phyloP scores from a whole-genome alignment of 257 asterid genomes.

The Solanum peruvianum region DNA sequence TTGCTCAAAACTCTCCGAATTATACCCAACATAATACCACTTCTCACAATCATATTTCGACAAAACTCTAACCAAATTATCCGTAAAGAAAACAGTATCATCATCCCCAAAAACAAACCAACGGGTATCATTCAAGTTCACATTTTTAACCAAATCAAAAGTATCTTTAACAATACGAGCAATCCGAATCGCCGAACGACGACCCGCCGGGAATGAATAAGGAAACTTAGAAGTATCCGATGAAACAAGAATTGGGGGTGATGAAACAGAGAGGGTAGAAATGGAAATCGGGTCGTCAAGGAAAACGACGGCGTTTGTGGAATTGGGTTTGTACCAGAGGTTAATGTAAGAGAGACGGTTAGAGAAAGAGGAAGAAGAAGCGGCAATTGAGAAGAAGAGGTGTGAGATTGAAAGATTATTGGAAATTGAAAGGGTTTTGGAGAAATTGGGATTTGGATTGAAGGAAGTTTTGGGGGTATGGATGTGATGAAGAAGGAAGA shows the following conservation, averaged over 20 bases:
- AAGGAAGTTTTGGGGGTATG: constrained; percentile 4
- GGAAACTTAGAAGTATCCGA: constrained; percentile 25
- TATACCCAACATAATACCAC: constrained; percentile 56
- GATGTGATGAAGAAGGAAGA: constrained; percentile 33
- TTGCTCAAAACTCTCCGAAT: constrained; percentile 68
- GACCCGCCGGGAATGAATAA: constrained; percentile 23
- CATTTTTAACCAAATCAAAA: constrained; percentile 13
- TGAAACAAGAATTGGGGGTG: constrained; percentile 41
- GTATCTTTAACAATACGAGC: constrained; percentile 59
- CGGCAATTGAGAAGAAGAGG: constrained; percentile 51
- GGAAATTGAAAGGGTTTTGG: not conserved
- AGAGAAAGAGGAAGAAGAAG: constrained; percentile 47
- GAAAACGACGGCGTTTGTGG: constrained; percentile 50
- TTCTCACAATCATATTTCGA: constrained; percentile 40
- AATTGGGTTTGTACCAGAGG: constrained; percentile 58
- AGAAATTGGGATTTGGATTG: constrained; percentile 11
- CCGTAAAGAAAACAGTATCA: constrained; percentile 51
- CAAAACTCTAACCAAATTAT: constrained; percentile 48
- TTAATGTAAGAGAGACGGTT: constrained; percentile 43
- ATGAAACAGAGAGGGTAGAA: constrained; percentile 4
- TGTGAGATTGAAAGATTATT: constrained; percentile 21
- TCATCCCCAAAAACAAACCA: constrained; percentile 84
- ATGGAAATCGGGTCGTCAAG: constrained; percentile 28
- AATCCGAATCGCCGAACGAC: constrained; percentile 47
- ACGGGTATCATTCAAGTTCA: constrained; percentile 17